Conservation (phyloP, 2,329 filamentous ascomycete species). For the Colletotrichum sp. region DNA sequence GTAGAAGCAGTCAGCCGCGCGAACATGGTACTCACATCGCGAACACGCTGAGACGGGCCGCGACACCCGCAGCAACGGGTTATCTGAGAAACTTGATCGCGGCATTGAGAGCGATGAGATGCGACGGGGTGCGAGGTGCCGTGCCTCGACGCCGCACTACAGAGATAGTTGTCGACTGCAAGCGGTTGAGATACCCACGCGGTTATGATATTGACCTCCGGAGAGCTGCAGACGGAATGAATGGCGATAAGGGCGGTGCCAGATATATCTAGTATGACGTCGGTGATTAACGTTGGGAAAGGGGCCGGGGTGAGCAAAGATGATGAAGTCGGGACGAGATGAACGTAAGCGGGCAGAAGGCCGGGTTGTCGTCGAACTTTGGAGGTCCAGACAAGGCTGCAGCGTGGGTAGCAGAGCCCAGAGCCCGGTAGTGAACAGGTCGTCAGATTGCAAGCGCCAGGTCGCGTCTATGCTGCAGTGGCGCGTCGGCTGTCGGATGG, state of each 20-base stretch:
- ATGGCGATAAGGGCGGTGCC: neutral
- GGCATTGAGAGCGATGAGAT: conserved; percentile 36
- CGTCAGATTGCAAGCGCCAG: neutral
- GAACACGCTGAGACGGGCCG: conserved; percentile 82
- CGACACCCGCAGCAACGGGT: conserved; percentile 74
- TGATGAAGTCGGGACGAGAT: neutral
- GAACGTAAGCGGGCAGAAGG: neutral
- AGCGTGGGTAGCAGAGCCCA: neutral
- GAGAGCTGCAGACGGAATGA: neutral
- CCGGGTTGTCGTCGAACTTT: neutral
- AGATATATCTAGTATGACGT: neutral
- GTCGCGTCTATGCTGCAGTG: conserved; percentile 5
- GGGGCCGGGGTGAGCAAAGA: neutral
- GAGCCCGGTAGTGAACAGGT: neutral
- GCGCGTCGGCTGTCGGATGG: neutral
- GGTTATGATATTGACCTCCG: neutral
- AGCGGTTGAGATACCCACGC: neutral
- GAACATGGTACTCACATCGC: conserved; percentile 58
- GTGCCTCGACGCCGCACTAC: conserved; percentile 1
- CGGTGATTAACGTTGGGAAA: neutral
- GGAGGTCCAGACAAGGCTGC: neutral
- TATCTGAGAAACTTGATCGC: conserved; percentile 54
- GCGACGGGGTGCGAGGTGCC: conserved; percentile 8
- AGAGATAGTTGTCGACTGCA: neutral
- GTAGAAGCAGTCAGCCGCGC: conserved; percentile 18